These are phyloP conservation scores for Aspergillus sp. DNA, from an alignment of 2,329 filamentous ascomycete species.

Conservation along the genomic window DNA sequence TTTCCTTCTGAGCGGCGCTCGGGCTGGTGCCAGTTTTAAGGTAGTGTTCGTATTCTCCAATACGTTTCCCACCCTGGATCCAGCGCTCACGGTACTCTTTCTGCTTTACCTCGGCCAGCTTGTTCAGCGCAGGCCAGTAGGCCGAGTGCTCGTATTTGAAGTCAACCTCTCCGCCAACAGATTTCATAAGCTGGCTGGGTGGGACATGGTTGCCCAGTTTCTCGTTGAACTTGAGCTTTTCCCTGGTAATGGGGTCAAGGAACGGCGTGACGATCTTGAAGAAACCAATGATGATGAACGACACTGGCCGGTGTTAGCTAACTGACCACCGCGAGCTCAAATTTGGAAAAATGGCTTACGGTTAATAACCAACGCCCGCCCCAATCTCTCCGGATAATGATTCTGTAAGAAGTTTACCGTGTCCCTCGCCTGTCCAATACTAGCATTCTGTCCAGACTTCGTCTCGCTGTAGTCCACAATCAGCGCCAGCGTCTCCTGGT, in stretches of 20 bases:
- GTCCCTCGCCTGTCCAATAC: constrained; percentile 73
- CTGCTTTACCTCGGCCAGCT: constrained; percentile 66
- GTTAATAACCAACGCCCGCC: constrained; percentile 85
- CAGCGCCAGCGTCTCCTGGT: constrained; percentile 81
- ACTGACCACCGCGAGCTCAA: constrained; percentile 9
- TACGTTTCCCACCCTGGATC: constrained; percentile 73
- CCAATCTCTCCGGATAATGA: constrained; percentile 91
- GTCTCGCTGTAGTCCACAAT: constrained; percentile 89
- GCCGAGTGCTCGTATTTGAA: constrained; percentile 86
- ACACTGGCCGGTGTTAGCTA: constrained; percentile 56
- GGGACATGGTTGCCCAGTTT: constrained; percentile 82
- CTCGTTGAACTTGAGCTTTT: constrained; percentile 98
- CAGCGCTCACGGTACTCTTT: constrained; percentile 68
- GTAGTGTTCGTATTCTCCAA: constrained; percentile 86
- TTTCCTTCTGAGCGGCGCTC: constrained; percentile 35
- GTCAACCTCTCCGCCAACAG: constrained; percentile 74
- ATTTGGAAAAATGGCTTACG: constrained; percentile 52
- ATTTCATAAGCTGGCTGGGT: constrained; percentile 75
- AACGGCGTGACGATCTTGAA: constrained; percentile 96
- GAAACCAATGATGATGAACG: constrained; percentile 88
- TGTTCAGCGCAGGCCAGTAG: constrained; percentile 86
- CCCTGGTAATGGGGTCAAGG: constrained; percentile 88
- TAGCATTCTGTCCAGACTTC: constrained; percentile 73
- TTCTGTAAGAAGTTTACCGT: constrained; percentile 90
- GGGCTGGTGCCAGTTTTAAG: constrained; percentile 66